phyloP scores from a whole-genome alignment of 805 yeast species.

The Suhomyces vadensis region DNA sequence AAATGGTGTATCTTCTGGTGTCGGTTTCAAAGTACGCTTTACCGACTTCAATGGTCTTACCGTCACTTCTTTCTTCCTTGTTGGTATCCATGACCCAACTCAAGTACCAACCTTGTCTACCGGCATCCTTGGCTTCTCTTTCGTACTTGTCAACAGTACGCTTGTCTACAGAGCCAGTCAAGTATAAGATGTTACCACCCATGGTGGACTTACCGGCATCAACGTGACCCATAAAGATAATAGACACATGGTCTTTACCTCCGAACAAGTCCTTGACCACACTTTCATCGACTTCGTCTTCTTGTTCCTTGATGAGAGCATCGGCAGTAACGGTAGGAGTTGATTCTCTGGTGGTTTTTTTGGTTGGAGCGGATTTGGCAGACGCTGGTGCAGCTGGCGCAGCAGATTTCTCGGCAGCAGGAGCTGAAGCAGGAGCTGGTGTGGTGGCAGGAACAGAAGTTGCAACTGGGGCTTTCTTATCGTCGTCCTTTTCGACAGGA shows the following conservation, averaged over 20 bases:
- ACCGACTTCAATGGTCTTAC: constrained; percentile 99
- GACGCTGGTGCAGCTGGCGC: constrained; percentile 15
- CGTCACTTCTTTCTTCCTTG: constrained; percentile 97
- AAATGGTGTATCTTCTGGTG: constrained; percentile 93
- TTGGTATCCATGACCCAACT: constrained; percentile 99
- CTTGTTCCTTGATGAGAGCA: constrained; percentile 64
- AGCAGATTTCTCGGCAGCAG: constrained; percentile 8
- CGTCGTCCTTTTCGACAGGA: constrained; percentile 13
- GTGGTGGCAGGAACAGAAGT: constrained; percentile 13
- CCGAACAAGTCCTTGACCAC: constrained; percentile 92
- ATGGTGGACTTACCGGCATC: constrained; percentile 99
- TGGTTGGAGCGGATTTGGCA: constrained; percentile 9
- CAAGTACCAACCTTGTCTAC: constrained; percentile 99
- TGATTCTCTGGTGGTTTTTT: constrained; percentile 18
- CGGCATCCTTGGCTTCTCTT: constrained; percentile 98
- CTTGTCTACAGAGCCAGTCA: constrained; percentile 97
- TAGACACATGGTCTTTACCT: constrained; percentile 95
- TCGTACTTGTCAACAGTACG: constrained; percentile 98
- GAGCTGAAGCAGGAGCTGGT: constrained; percentile 19
- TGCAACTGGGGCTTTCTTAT: constrained; percentile 16
- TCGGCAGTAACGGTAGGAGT: constrained; percentile 42
- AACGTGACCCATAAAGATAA: constrained; percentile 99
- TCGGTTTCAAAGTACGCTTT: constrained; percentile 97
- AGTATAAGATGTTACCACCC: constrained; percentile 94
- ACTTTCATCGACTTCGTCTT: constrained; percentile 81